A percentile compares a stretch with the other conserved stretches of the same genome.
These are phyloP conservation scores for Debaryomyces nepalensis DNA, from an alignment of 1,139 yeast genomes.

Conservation along the genomic window DNA sequence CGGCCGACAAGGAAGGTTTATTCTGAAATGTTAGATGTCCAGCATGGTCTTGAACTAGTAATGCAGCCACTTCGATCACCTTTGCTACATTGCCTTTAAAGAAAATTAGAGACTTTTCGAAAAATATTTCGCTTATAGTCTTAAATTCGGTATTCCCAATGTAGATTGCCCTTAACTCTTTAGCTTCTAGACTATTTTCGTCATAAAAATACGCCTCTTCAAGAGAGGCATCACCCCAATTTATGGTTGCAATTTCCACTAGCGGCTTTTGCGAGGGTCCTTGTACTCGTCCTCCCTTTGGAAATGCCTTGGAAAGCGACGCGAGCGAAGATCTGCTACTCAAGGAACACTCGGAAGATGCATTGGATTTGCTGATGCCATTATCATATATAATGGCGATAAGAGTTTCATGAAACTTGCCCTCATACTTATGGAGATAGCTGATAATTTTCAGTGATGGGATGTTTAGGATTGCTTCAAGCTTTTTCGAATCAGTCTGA, in stretches of 20 bases:
- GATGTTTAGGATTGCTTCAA: slow-evolving; percentile 11
- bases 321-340: slow-evolving; percentile 1
- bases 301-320: slow-evolving; percentile 7
- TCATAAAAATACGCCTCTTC: slow-evolving; percentile 17
- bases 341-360: background rate
- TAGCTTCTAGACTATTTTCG: slow-evolving; percentile 21
- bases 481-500: slow-evolving; percentile 1
- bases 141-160: slow-evolving; percentile 28
- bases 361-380: slow-evolving; percentile 15
- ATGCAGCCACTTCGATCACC: slow-evolving; percentile 32
- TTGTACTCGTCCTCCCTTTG: slow-evolving; percentile 33
- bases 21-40: slow-evolving; percentile 16
- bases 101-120: slow-evolving; percentile 40
- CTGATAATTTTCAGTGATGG: slow-evolving; percentile 8
- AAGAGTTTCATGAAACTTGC: slow-evolving; percentile 30
- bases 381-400: slow-evolving; percentile 32
- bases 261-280: slow-evolving; percentile 17
- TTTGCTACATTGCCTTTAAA: slow-evolving; percentile 44
- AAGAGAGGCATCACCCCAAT: background rate
- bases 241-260: background rate
- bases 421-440: slow-evolving; percentile 20
- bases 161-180: slow-evolving; percentile 25
- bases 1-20: background rate
- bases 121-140: slow-evolving; percentile 34
- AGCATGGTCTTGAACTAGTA: slow-evolving; percentile 30